phyloP scores from a whole-genome alignment of 2,329 filamentous ascomycete genomes.

The Orbilia quercus region DNA sequence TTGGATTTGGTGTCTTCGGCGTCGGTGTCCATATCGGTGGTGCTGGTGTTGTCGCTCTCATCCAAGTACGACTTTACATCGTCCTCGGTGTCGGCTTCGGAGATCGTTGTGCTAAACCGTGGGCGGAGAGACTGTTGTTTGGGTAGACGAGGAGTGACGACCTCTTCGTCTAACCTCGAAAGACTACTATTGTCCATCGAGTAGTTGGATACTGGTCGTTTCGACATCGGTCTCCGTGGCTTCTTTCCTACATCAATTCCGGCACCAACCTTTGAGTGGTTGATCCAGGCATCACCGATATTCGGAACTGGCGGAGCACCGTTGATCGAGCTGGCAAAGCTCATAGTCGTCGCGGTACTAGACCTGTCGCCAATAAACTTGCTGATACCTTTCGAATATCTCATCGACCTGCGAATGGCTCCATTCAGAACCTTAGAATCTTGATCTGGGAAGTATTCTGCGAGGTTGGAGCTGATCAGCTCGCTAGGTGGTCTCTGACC shows the following conservation, averaged over 20 bases:
- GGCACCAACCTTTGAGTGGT: constrained; percentile 59
- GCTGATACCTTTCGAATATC: constrained; percentile 74
- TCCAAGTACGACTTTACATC: constrained; percentile 45
- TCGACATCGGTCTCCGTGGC: constrained; percentile 43
- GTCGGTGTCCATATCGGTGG: constrained; percentile 53
- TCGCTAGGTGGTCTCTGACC: constrained; percentile 94
- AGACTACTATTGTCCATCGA: constrained; percentile 39
- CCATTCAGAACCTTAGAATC: constrained; percentile 93
- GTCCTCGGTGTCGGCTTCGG: constrained; percentile 50
- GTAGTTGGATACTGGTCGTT: constrained; percentile 42
- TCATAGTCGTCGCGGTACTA: constrained; percentile 93
- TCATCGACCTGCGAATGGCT: constrained; percentile 90
- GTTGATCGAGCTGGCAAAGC: constrained; percentile 88
- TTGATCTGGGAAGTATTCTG: constrained; percentile 97
- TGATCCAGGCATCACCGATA: constrained; percentile 93
- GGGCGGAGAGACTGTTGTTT: constrained; percentile 44
- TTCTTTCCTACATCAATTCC: constrained; percentile 49
- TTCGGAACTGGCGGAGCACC: constrained; percentile 95
- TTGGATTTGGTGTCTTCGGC: constrained; percentile 25
- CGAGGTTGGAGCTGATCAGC: constrained; percentile 94
- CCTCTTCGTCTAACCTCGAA: constrained; percentile 46
- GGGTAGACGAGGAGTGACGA: constrained; percentile 49
- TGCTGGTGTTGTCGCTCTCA: constrained; percentile 51
- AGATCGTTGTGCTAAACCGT: constrained; percentile 49
- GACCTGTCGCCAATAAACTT: constrained; percentile 91